Evolutionary conservation across 2,329 filamentous ascomycete species (phyloP).

Genomic region (Alternaria postmessia): DNA sequence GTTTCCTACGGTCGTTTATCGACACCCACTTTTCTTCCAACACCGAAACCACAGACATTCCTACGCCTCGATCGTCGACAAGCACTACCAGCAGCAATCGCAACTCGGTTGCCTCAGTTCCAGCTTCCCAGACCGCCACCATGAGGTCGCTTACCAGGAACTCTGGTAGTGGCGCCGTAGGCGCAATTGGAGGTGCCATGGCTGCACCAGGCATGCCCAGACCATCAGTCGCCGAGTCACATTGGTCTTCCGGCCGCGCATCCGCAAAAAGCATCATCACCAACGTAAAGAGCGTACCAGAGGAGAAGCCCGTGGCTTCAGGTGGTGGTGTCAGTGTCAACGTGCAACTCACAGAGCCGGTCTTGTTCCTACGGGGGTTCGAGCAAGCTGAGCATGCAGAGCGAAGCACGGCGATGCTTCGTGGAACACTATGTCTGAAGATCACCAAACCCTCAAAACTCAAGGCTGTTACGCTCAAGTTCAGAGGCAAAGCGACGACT

Average conservation of each 20-base stretch:
- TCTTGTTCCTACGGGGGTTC: conserved; percentile 80
- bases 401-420: conserved; percentile 79
- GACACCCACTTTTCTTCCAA: conserved; percentile 43
- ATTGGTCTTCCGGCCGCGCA: conserved; percentile 48
- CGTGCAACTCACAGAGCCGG: conserved; percentile 80
- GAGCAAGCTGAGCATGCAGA: conserved; percentile 72
- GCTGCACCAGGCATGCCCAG: conserved; percentile 50
- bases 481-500: conserved; percentile 84
- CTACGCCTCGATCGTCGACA: conserved; percentile 38
- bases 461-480: conserved; percentile 86
- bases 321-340: conserved; percentile 78
- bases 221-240: conserved; percentile 53
- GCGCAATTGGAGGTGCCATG: conserved; percentile 38
- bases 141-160: conserved; percentile 52
- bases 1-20: conserved; percentile 59
- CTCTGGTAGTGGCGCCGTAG: conserved; percentile 44
- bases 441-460: conserved; percentile 92
- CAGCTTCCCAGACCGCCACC: conserved; percentile 46
- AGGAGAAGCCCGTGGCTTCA: conserved; percentile 76
- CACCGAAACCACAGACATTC: conserved; percentile 30
- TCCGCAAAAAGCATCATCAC: conserved; percentile 47
- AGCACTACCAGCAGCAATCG: conserved; percentile 34
- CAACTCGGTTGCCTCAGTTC: conserved; percentile 37
- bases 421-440: conserved; percentile 82
- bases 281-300: conserved; percentile 46